phyloP scores from a whole-genome alignment of 2,329 filamentous ascomycete species.

The Pezicula neosporulosa region DNA sequence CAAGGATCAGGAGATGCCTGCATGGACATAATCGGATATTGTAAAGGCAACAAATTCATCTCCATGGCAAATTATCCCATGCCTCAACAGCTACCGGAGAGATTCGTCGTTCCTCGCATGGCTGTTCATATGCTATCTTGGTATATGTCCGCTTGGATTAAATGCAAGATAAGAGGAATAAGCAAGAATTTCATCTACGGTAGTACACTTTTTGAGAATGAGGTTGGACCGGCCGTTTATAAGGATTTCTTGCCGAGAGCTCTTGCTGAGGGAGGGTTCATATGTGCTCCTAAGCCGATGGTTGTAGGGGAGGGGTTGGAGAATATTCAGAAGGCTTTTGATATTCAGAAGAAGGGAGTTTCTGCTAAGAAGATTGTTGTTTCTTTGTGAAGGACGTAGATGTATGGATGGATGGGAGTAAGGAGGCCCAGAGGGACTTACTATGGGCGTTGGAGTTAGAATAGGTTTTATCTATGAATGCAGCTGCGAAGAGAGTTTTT shows the following conservation, averaged over 20 bases:
- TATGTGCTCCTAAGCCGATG: slow-evolving; percentile 32
- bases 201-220: slow-evolving; percentile 22
- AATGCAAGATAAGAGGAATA: slow-evolving; percentile 11
- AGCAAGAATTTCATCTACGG: slow-evolving; percentile 23
- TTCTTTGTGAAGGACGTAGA: background rate
- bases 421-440: too few relatives aligned
- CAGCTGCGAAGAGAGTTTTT: too few relatives aligned
- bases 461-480: too few relatives aligned
- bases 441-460: too few relatives aligned
- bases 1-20: slow-evolving; percentile 13
- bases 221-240: slow-evolving; percentile 27
- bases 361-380: slow-evolving; percentile 39
- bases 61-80: slow-evolving; percentile 17
- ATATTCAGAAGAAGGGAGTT: slow-evolving; percentile 31
- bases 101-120: background rate
- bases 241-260: slow-evolving; percentile 34
- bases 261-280: slow-evolving; percentile 29
- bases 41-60: slow-evolving; percentile 23
- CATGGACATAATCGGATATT: slow-evolving; percentile 21
- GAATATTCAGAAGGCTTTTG: slow-evolving; percentile 35
- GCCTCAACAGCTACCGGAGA: slow-evolving; percentile 1
- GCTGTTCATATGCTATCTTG: background rate
- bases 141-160: background rate
- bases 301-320: slow-evolving; percentile 39
- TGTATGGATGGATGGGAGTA: too few relatives aligned